phyloP scores from a whole-genome alignment of 129 eudicot species.

The Silybum marianum region DNA sequence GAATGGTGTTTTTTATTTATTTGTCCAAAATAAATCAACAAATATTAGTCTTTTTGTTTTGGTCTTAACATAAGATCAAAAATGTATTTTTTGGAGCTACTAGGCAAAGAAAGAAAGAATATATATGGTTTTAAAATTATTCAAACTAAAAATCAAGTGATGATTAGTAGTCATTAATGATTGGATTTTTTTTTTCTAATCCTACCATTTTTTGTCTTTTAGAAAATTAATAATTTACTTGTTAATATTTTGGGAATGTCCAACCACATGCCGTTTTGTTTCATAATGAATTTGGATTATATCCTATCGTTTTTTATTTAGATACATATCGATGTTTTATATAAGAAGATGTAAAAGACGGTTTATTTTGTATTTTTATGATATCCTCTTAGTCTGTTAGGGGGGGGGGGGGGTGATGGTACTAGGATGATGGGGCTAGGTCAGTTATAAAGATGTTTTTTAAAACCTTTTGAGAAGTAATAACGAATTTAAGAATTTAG shows the following conservation, averaged over 20 bases:
- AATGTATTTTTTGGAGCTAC: slow-evolving; percentile 20
- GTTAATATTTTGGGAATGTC: slow-evolving; percentile 20
- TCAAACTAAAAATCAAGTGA: slow-evolving; percentile 28
- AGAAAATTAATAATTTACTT: slow-evolving; percentile 4
- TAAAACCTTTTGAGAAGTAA: neutral
- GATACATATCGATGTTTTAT: slow-evolving; percentile 2
- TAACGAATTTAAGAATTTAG: neutral
- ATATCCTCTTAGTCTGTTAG: neutral
- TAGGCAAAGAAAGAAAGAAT: slow-evolving; percentile 18
- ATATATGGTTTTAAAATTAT: neutral
- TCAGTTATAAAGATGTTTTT: neutral
- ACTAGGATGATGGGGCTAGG: neutral
- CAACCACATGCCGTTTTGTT: slow-evolving; percentile 42
- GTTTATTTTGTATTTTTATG: slow-evolving; percentile 11
- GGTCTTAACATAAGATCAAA: slow-evolving; percentile 7
- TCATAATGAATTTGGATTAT: slow-evolving; percentile 36
- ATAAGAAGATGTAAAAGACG: slow-evolving; percentile 3
- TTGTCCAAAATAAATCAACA: neutral
- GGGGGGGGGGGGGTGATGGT: neutral
- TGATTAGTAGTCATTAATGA: slow-evolving; percentile 30
- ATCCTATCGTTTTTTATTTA: slow-evolving; percentile 26
- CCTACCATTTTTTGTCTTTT: slow-evolving; percentile 25
- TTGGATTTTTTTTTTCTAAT: slow-evolving; percentile 20
- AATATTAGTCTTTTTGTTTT: neutral
- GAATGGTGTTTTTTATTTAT: neutral